Evolutionary conservation across 164 flowering plant genomes (phyloP), one percentile per base, ranked within the genome.

Genomic region (Sextonia rubra): DNA sequence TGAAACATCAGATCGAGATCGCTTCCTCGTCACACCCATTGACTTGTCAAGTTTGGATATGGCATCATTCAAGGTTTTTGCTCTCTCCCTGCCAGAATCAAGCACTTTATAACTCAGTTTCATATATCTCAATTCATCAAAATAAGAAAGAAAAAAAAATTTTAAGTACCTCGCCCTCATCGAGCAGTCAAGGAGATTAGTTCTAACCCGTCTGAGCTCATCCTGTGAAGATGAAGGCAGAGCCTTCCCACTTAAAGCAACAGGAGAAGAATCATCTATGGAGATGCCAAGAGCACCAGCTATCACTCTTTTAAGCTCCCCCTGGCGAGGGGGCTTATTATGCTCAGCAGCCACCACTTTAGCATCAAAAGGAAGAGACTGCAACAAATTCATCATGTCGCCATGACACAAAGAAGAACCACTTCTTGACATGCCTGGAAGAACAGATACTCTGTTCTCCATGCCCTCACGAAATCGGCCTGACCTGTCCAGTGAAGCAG

Each of bases 381-480:
- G 91, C 64, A 93, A 76, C 72, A 86, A 89, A 68, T 76, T 87
- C 52, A 70, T 48, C 23, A 89, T 85, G 49, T 91, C 91, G 26
- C 76, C 88, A 72, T 75, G 84, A 47, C 86, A 74, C 69, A 79
- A 75, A 37, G 83, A 27, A 30, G 93, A 72, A 73, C 80, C 81
- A 77, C 80, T 86, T 69, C 73, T 69, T 18, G 68, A 52, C 87
- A 87, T 85, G 83, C 49, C 47, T 48, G 77, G 55, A 27, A 83
- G 83, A 60, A 90, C 63, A 47, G 94, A 77, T 64, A 79, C 78
- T 74, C 90, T 83, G 79, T 78, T 87, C 61, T 89, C 96, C 81
- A 83, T 76, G 77, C 83, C 82, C 78, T 88, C 96, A 29, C 88
- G 91, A 68, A 86, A 90, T 80, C 93, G 88, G 68, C 88, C 80